Conservation (phyloP, 164 flowering plant species). For the Aristolochia contorta region DNA sequence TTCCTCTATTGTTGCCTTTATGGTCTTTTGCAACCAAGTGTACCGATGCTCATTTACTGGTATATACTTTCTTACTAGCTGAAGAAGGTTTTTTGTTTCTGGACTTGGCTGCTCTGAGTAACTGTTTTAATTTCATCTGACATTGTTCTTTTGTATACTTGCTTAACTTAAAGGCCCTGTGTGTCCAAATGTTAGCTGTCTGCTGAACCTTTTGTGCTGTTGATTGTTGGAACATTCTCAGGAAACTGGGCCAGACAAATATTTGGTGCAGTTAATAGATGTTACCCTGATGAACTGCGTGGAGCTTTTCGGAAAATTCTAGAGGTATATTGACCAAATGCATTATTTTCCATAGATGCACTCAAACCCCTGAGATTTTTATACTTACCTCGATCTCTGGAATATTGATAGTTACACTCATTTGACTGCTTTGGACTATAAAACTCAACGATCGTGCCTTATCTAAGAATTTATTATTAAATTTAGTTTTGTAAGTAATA, state of each 20-base stretch:
- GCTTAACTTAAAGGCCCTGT: background rate
- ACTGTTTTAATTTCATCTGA: background rate
- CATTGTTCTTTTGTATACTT: background rate
- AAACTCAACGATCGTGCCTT: no score
- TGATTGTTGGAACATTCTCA: slow-evolving; percentile 10
- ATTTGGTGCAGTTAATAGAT: slow-evolving; percentile 39
- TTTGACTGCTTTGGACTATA: no score
- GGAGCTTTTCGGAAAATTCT: slow-evolving; percentile 46
- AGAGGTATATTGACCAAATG: slow-evolving; percentile 29
- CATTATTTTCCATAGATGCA: background rate
- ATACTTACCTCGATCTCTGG: no score
- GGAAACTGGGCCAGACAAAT: slow-evolving; percentile 56
- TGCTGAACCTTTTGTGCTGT: background rate
- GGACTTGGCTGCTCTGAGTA: background rate
- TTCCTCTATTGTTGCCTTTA: background rate
- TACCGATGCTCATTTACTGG: no score
- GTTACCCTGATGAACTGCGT: slow-evolving; percentile 55
- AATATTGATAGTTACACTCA: no score
- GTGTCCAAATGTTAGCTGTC: background rate
- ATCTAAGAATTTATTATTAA: no score
- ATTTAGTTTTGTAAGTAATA: no score
- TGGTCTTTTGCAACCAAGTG: no score
- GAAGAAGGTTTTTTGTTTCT: background rate
- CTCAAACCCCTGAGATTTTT: no score
- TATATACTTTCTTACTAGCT: no score